Evolutionary conservation across 495 filamentous ascomycete species (phyloP).

Genomic region (Xylaria castorea): DNA sequence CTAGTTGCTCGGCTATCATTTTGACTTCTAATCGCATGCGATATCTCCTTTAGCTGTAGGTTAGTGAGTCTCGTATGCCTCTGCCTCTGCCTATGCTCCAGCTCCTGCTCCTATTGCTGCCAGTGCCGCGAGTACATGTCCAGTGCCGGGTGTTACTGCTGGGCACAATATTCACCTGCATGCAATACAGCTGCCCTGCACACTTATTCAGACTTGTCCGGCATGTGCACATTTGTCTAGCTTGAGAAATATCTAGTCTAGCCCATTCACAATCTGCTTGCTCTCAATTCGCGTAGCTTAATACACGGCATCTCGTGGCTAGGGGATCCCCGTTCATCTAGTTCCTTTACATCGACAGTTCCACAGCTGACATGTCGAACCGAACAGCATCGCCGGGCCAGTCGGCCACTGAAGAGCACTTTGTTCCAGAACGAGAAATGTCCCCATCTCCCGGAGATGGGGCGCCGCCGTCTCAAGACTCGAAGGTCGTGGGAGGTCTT

Average conservation of each 20-base stretch:
- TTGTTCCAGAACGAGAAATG: constrained; percentile 51
- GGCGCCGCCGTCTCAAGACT: constrained; percentile 54
- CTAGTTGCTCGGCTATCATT: constrained; percentile 12
- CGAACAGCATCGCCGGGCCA: constrained; percentile 54
- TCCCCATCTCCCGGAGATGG: constrained; percentile 63
- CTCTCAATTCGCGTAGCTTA: neutral
- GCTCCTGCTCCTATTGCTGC: neutral
- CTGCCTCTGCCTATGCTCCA: neutral
- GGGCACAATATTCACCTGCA: neutral
- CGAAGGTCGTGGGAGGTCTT: constrained; percentile 54
- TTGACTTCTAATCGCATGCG: constrained; percentile 18
- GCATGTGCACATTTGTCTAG: neutral
- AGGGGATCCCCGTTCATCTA: neutral
- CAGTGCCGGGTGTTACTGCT: neutral
- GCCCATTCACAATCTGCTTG: no score
- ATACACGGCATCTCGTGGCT: neutral
- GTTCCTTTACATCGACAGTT: constrained; percentile 12
- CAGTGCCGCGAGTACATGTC: neutral
- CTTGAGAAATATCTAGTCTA: neutral
- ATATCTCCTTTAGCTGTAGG: constrained; percentile 17
- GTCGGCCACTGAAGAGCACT: constrained; percentile 46
- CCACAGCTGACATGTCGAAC: constrained; percentile 51
- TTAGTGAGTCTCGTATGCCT: constrained; percentile 9
- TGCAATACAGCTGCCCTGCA: neutral
- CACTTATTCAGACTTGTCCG: neutral